Percentiles rank a stretch among this genome's conserved stretches.
Evolutionary conservation across 352 stramenopile species (phyloP).

Genomic region (Paralagenidium karlingii): DNA sequence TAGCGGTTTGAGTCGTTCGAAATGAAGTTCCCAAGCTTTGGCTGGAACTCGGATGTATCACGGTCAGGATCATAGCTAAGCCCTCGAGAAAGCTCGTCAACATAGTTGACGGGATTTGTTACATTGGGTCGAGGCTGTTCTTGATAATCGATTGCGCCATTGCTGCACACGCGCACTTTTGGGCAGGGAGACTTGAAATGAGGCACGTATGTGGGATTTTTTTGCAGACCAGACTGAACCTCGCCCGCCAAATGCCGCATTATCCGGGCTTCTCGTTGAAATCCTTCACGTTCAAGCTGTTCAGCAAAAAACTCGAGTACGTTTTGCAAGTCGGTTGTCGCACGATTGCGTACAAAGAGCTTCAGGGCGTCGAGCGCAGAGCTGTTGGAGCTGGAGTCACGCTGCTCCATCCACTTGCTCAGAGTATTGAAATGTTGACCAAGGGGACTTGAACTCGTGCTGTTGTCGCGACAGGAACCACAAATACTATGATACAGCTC

Average conservation of each 20-base stretch:
- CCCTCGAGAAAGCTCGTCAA: slow-evolving; percentile 50
- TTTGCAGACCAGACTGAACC: slow-evolving; percentile 32
- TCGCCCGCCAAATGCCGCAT: slow-evolving; percentile 48
- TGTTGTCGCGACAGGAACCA: too few species aligned
- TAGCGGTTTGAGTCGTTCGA: background rate
- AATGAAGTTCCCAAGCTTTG: slow-evolving; percentile 2
- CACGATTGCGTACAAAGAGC: slow-evolving; percentile 51
- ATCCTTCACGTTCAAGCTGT: slow-evolving; percentile 26
- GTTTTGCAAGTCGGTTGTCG: slow-evolving; percentile 42
- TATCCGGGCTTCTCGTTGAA: slow-evolving; percentile 24
- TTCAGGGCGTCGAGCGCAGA: slow-evolving; percentile 44
- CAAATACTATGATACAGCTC: slow-evolving; percentile 41
- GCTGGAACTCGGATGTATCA: slow-evolving; percentile 10
- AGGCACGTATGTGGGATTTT: slow-evolving; percentile 40
- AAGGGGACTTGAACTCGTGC: slow-evolving; percentile 1
- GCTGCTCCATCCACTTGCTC: slow-evolving; percentile 38
- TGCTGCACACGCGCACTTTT: slow-evolving; percentile 33
- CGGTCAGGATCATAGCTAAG: slow-evolving; percentile 31
- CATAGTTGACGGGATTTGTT: slow-evolving; percentile 41
- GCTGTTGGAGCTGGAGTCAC: slow-evolving; percentile 17
- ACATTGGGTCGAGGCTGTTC: slow-evolving; percentile 39
- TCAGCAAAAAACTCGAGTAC: slow-evolving; percentile 32
- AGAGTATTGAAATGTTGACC: slow-evolving; percentile 34
- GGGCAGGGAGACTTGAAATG: slow-evolving; percentile 37
- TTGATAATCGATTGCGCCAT: slow-evolving; percentile 34